Conservation (phyloP, 176 grass and related monocot species). For the Paspalum notatum region DNA sequence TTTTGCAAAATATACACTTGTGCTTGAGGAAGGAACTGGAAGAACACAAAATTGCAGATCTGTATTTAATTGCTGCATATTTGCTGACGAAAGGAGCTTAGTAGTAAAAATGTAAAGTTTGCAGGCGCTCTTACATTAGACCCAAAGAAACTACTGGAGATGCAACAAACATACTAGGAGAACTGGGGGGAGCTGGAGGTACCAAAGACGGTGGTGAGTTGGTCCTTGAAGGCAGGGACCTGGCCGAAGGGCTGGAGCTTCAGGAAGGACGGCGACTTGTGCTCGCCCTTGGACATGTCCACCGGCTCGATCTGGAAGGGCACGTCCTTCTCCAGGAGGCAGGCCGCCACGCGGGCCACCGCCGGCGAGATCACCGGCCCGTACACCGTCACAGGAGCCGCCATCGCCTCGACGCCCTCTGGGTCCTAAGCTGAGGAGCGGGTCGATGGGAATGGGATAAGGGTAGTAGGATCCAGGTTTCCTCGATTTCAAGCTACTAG, state of each 20-base stretch:
- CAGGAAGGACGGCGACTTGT: slow-evolving; percentile 83
- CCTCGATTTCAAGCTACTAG: no score
- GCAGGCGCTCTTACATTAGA: not conserved
- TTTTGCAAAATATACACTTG: slow-evolving; percentile 13
- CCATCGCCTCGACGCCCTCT: slow-evolving; percentile 28
- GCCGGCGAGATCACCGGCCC: slow-evolving; percentile 63
- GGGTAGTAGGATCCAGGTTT: no score
- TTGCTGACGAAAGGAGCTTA: not conserved
- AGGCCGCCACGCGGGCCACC: slow-evolving; percentile 68
- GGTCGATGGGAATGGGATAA: slow-evolving; percentile 21
- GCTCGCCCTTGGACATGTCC: slow-evolving; percentile 91
- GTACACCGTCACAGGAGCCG: slow-evolving; percentile 70
- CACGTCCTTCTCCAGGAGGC: slow-evolving; percentile 87
- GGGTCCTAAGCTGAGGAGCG: not conserved
- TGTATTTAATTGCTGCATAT: not conserved
- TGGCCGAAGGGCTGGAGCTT: slow-evolving; percentile 96
- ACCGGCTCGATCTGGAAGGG: slow-evolving; percentile 65
- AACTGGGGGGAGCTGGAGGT: not conserved
- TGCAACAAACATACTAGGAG: not conserved
- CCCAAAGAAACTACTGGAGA: not conserved
- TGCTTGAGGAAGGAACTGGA: not conserved
- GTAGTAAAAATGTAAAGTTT: not conserved
- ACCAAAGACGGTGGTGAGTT: slow-evolving; percentile 82
- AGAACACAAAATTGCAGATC: not conserved
- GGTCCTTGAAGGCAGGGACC: slow-evolving; percentile 88